Conservation (phyloP, 192 early-diverging fungal genomes). For the Rhizophagus prolifer region DNA sequence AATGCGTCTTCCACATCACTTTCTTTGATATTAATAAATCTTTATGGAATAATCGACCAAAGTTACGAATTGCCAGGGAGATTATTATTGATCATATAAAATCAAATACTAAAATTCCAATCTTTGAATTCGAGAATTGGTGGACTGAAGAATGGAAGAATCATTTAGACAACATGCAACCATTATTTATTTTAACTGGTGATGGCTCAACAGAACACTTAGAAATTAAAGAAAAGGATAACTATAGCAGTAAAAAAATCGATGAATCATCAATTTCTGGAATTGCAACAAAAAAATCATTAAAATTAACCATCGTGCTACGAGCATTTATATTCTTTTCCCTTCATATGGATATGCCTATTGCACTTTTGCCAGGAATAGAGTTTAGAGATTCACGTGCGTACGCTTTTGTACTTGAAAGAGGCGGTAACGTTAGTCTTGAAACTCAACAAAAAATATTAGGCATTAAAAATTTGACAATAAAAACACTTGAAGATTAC, state of each 20-base stretch:
- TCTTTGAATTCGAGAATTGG: constrained; percentile 30
- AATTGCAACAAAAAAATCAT: background rate
- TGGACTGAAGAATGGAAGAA: constrained; percentile 21
- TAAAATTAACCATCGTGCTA: background rate
- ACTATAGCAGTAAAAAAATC: background rate
- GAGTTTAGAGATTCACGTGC: constrained; percentile 23
- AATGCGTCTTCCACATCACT: constrained; percentile 36
- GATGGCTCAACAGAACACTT: constrained; percentile 33
- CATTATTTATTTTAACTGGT: constrained; percentile 26
- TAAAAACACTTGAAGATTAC: no score
- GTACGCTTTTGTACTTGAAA: constrained; percentile 19
- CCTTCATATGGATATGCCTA: constrained; percentile 4
- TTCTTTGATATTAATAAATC: constrained; percentile 38
- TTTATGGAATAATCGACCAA: constrained; percentile 31
- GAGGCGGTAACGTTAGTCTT: background rate
- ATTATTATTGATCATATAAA: constrained; percentile 24
- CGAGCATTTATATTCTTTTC: constrained; percentile 4
- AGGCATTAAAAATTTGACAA: no score
- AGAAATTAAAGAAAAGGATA: background rate
- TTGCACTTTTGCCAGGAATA: constrained; percentile 23
- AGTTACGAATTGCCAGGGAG: constrained; percentile 16
- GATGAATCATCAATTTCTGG: background rate
- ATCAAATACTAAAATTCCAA: constrained; percentile 2
- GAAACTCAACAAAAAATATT: background rate
- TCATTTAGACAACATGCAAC: constrained; percentile 19